Base-by-base conservation (phyloP, 257 asterid species). In the Voacanga thouarsii region DNA sequence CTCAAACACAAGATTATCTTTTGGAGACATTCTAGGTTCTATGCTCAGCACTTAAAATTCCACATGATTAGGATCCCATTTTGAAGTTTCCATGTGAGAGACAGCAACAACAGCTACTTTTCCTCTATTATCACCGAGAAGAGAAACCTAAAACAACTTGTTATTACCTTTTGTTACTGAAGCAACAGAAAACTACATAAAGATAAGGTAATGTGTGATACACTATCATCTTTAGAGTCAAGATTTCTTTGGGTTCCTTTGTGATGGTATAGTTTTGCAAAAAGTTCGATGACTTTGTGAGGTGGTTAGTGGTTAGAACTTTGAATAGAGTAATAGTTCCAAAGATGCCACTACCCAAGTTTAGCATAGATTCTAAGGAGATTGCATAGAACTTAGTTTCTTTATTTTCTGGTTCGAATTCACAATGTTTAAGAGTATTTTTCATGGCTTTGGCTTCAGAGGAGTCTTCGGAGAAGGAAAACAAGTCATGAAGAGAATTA, bases 161-260 rank as follows among this genome's bases (percentile, higher is more conserved):
- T 77, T 86, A 49, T 88, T 91, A 6, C 90, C n/a, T 81, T 6
- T 75, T 85, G 78, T 92, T 95, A 41, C 90, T 73, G 23, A 92
- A 97, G 49, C 99, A 91, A 77, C 91, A 94, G 75, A 86, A 89
- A 7, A 94, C 96, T 12, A 92, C 89, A 72, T 94, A 92, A 3
- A 97, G 98, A 75, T 94, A 94, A 78, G 99, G 94, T 84, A 94
- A 73, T 24, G 78, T 50, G 80, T 94, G 99, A 81, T 98, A 94
- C 0, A 83, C 92, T 5, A 94, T 78, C 15, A 91, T 82, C 71
- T 33, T 87, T 1, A 77, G 64, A 18, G 86, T 85, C 23, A 45
- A 47, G 39, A 90, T 81, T 16, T 77, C 90, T 45, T 15, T 2
- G 2, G 89, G 90, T 61, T 60, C 28, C 47, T 82, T 87, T 10